A percentile compares a stretch with the other conserved stretches of the same genome.
Conservation (phyloP, 768 basidiomycete species). For the Suillus placidus region DNA sequence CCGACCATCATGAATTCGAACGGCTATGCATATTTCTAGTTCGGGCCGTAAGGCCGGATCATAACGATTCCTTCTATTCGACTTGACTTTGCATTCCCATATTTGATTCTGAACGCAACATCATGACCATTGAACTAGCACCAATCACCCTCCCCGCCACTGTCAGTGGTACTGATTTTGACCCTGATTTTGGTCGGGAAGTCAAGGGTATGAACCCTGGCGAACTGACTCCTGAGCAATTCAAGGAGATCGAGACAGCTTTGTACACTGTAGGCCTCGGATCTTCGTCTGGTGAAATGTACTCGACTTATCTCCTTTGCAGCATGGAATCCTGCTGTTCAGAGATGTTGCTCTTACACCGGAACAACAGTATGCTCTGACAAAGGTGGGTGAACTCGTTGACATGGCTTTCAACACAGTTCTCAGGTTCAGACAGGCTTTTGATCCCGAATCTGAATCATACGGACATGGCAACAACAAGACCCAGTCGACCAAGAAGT, state of each 20-base stretch:
- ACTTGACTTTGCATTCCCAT: conserved; percentile 3
- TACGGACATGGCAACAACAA: conserved; percentile 93
- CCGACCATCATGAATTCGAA: too few species aligned
- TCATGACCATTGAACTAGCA: conserved; percentile 69
- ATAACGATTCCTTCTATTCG: not conserved
- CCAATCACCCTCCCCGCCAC: conserved; percentile 75
- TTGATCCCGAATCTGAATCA: conserved; percentile 61
- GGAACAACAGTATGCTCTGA: conserved; percentile 83
- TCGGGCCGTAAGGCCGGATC: not conserved
- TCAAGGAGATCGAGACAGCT: conserved; percentile 67
- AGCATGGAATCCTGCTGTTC: conserved; percentile 80
- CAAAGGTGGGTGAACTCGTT: conserved; percentile 57
- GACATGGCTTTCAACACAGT: conserved; percentile 8
- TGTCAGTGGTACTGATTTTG: conserved; percentile 67
- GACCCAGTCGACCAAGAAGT: conserved; percentile 70
- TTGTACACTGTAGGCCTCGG: conserved; percentile 67
- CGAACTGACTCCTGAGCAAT: conserved; percentile 57
- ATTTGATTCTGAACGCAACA: conserved; percentile 29
- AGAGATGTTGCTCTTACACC: conserved; percentile 68
- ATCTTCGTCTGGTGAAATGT: not conserved
- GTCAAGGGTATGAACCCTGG: conserved; percentile 76
- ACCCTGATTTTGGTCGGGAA: conserved; percentile 68
- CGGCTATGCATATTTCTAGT: too few species aligned
- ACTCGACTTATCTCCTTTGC: conserved; percentile 9
- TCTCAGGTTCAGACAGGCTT: conserved; percentile 54